Evolutionary conservation across 768 basidiomycete genomes (phyloP).

Genomic region (Glaciozyma martinii): DNA sequence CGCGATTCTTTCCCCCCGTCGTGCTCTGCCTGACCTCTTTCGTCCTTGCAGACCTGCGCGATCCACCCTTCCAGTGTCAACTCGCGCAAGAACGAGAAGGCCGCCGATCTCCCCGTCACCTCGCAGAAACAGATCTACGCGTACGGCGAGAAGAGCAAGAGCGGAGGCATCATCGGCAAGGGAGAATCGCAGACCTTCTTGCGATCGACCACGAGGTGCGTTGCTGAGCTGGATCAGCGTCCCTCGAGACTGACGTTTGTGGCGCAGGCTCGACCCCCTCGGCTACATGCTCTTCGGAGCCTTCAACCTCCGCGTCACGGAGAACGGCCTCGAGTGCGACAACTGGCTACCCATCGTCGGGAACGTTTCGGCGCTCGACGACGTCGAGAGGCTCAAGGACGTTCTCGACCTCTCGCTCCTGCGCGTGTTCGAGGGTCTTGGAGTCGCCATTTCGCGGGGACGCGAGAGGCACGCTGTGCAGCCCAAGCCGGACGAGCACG

Average conservation of each 20-base stretch:
- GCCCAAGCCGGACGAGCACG: neutral
- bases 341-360: conserved; percentile 80
- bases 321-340: conserved; percentile 73
- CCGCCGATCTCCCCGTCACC: conserved; percentile 36
- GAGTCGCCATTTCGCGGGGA: conserved; percentile 11
- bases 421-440: conserved; percentile 79
- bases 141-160: conserved; percentile 74
- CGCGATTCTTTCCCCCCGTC: neutral
- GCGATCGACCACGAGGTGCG: conserved; percentile 52
- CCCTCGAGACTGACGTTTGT: neutral
- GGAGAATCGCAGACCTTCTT: conserved; percentile 52
- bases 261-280: conserved; percentile 63
- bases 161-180: conserved; percentile 37
- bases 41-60: conserved; percentile 50
- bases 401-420: conserved; percentile 75
- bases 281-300: conserved; percentile 87
- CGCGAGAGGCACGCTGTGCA: neutral
- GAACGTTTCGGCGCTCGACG: conserved; percentile 62
- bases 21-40: neutral
- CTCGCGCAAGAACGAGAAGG: conserved; percentile 50
- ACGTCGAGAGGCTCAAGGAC: conserved; percentile 68
- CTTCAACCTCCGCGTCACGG: conserved; percentile 59
- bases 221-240: neutral
- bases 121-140: conserved; percentile 68
- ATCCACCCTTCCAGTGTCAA: conserved; percentile 86